Conservation (phyloP, 2,329 filamentous ascomycete species). For the Stemphylium vesicarium region DNA sequence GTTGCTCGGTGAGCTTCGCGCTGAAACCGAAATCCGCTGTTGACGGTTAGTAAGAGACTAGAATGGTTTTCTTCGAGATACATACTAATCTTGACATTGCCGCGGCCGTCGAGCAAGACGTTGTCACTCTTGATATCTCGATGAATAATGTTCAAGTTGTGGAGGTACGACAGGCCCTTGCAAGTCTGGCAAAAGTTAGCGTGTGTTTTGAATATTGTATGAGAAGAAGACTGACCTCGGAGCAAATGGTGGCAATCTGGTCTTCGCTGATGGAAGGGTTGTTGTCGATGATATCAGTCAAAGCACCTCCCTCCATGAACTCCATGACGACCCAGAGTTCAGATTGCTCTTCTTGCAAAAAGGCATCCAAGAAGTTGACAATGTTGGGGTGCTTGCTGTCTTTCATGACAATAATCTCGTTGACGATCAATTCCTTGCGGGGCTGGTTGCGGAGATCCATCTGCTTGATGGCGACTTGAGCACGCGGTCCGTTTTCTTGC, state of each 20-base stretch:
- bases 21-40: constrained; percentile 99
- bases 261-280: constrained; percentile 93
- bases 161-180: constrained; percentile 90
- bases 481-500: constrained; percentile 77
- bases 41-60: constrained; percentile 9
- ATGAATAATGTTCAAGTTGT: constrained; percentile 96
- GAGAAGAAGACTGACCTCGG: constrained; percentile 71
- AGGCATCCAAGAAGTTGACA: constrained; percentile 97
- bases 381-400: constrained; percentile 98
- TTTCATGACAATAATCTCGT: constrained; percentile 99
- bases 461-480: constrained; percentile 98
- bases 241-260: constrained; percentile 96
- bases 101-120: constrained; percentile 89
- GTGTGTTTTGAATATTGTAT: not conserved
- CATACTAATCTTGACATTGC: constrained; percentile 97
- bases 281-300: constrained; percentile 99
- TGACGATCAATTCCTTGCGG: constrained; percentile 96
- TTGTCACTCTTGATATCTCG: constrained; percentile 99
- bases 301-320: constrained; percentile 97
- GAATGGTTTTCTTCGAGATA: constrained; percentile 27
- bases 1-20: constrained; percentile 95
- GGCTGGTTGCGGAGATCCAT: constrained; percentile 99
- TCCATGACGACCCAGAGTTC: constrained; percentile 99
- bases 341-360: constrained; percentile 89
- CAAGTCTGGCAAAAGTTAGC: constrained; percentile 72